These are phyloP conservation scores for Candida buenavistaensis DNA, from an alignment of 1,139 yeast species.

Conservation along the genomic window DNA sequence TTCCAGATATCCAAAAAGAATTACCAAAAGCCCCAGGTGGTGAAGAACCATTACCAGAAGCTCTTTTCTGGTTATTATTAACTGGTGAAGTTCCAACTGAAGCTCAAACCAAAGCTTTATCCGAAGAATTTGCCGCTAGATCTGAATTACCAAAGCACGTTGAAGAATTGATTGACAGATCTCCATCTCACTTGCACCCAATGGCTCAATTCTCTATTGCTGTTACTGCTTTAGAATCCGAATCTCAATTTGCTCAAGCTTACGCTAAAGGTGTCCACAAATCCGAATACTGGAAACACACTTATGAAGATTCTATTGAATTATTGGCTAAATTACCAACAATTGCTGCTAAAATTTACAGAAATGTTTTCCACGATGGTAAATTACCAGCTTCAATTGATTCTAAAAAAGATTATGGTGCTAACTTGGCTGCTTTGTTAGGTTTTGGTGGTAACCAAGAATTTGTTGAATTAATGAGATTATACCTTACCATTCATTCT, in stretches of 20 bases:
- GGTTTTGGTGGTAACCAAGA: slow-evolving; percentile 81
- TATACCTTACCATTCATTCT: slow-evolving; percentile 91
- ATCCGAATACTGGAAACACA: slow-evolving; percentile 88
- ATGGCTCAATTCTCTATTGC: slow-evolving; percentile 97
- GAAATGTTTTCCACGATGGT: slow-evolving; percentile 86
- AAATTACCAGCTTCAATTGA: slow-evolving; percentile 66
- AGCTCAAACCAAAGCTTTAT: slow-evolving; percentile 72
- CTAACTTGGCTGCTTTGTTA: slow-evolving; percentile 80
- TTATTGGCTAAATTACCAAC: slow-evolving; percentile 90
- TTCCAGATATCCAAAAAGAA: slow-evolving; percentile 90
- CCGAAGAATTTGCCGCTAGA: slow-evolving; percentile 83
- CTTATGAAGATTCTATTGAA: slow-evolving; percentile 86
- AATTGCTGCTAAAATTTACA: slow-evolving; percentile 92
- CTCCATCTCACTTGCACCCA: slow-evolving; percentile 90
- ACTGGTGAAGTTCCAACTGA: slow-evolving; percentile 87
- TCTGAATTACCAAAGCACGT: slow-evolving; percentile 85
- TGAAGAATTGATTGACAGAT: slow-evolving; percentile 74
- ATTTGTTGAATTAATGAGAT: slow-evolving; percentile 87
- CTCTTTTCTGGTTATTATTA: slow-evolving; percentile 86
- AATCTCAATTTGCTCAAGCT: slow-evolving; percentile 87
- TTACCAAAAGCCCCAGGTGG: slow-evolving; percentile 95
- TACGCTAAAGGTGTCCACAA: slow-evolving; percentile 88
- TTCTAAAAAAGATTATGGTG: slow-evolving; percentile 83
- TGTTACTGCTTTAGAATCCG: slow-evolving; percentile 86
- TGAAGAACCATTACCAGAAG: slow-evolving; percentile 83